These are phyloP conservation scores for Cyphellophora europaea DNA, from an alignment of 2,329 filamentous ascomycete species.

Conservation along the genomic window DNA sequence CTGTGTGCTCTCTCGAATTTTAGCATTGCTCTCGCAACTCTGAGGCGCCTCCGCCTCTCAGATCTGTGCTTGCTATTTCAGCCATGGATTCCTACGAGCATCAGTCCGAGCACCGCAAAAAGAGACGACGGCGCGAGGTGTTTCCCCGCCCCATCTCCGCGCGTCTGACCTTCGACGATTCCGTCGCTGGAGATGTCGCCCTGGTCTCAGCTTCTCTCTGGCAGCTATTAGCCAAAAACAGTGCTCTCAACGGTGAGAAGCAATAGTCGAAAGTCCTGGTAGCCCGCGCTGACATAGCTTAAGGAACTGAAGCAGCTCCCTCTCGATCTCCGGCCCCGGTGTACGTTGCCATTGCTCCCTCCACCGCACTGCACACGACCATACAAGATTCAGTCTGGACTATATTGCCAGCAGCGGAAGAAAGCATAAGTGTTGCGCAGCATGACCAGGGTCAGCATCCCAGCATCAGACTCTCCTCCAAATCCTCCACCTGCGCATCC, in stretches of 20 bases:
- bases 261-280: too few species aligned
- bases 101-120: slow-evolving; percentile 37
- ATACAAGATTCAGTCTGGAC: slow-evolving; percentile 67
- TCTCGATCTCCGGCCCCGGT: slow-evolving; percentile 11
- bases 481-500: slow-evolving; percentile 67
- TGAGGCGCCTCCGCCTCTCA: too few species aligned
- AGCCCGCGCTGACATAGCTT: too few species aligned
- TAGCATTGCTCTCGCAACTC: too few species aligned
- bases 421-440: slow-evolving; percentile 12
- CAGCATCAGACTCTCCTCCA: slow-evolving; percentile 62
- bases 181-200: slow-evolving; percentile 75
- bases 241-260: too few species aligned
- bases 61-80: too few species aligned
- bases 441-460: slow-evolving; percentile 62
- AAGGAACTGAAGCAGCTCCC: too few species aligned
- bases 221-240: slow-evolving; percentile 4
- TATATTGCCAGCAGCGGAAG: slow-evolving; percentile 58
- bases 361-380: slow-evolving; percentile 29
- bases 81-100: slow-evolving; percentile 36
- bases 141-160: slow-evolving; percentile 57
- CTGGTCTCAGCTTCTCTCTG: slow-evolving; percentile 81
- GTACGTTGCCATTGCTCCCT: slow-evolving; percentile 38
- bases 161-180: slow-evolving; percentile 73
- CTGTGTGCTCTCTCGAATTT: too few species aligned
- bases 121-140: slow-evolving; percentile 34